phyloP scores from a whole-genome alignment of 2,329 filamentous ascomycete species.

The Pseudogymnoascus sp. region DNA sequence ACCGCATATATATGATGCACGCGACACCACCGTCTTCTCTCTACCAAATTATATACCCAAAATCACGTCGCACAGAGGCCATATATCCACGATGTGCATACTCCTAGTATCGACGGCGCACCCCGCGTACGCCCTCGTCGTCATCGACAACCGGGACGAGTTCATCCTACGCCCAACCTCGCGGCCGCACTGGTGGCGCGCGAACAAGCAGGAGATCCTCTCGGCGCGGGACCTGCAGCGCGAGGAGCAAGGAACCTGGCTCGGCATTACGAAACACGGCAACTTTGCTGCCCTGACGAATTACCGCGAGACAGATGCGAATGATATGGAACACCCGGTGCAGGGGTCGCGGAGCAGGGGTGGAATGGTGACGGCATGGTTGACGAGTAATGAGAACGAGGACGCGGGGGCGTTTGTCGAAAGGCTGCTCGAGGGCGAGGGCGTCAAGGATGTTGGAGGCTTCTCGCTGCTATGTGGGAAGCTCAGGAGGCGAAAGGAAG shows the following conservation, averaged over 20 bases:
- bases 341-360: slow-evolving; percentile 52
- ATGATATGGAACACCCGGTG: slow-evolving; percentile 46
- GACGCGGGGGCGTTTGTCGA: slow-evolving; percentile 44
- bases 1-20: background rate
- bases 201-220: slow-evolving; percentile 36
- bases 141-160: slow-evolving; percentile 73
- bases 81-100: slow-evolving; percentile 58
- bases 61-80: background rate
- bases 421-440: slow-evolving; percentile 42
- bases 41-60: background rate
- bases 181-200: slow-evolving; percentile 54
- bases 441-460: slow-evolving; percentile 55
- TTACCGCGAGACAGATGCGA: slow-evolving; percentile 49
- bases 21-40: background rate
- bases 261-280: slow-evolving; percentile 54
- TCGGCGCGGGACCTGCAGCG: slow-evolving; percentile 57
- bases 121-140: slow-evolving; percentile 65
- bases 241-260: slow-evolving; percentile 57
- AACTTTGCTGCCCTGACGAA: slow-evolving; percentile 60
- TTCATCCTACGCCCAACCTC: slow-evolving; percentile 59
- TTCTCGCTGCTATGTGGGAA: slow-evolving; percentile 62
- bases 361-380: slow-evolving; percentile 57
- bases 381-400: slow-evolving; percentile 43
- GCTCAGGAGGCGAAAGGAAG: slow-evolving; percentile 33
- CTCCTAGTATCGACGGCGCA: slow-evolving; percentile 68